phyloP scores from a whole-genome alignment of 2,329 filamentous ascomycete species.

The Emergomyces pasteurianus region DNA sequence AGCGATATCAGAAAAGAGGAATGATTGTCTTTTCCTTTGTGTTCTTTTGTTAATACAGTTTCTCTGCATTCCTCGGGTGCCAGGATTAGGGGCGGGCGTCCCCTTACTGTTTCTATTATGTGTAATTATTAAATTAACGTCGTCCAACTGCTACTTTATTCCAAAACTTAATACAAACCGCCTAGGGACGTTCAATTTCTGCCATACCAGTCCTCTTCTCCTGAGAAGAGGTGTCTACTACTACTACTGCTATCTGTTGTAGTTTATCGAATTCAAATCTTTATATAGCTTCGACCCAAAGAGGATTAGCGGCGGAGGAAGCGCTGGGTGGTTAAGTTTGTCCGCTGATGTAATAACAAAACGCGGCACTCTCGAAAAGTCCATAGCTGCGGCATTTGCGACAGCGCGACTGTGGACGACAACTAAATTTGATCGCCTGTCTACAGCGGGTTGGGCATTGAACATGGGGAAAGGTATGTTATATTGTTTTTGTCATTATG shows the following conservation, averaged over 20 bases:
- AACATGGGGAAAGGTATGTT: constrained; percentile 25
- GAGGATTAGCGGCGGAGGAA: background rate
- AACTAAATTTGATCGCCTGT: background rate
- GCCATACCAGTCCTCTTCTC: background rate
- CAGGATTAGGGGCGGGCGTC: background rate
- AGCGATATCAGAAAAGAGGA: background rate
- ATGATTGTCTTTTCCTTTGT: background rate
- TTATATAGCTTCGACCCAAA: background rate
- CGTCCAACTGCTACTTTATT: background rate
- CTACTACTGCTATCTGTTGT: too few relatives aligned
- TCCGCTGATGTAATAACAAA: background rate
- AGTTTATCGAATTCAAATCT: background rate
- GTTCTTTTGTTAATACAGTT: background rate
- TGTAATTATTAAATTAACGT: background rate
- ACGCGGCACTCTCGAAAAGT: background rate
- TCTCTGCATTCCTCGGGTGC: background rate
- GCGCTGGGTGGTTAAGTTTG: background rate
- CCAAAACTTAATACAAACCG: background rate
- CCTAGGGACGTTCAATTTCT: background rate
- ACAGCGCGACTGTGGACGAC: background rate
- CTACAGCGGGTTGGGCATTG: background rate
- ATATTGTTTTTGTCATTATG: constrained; percentile 1
- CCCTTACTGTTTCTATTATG: background rate
- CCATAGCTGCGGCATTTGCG: background rate
- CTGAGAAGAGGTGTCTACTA: background rate